Evolutionary conservation across 2,329 filamentous ascomycete genomes (phyloP).

Genomic region (Phoma sp.): DNA sequence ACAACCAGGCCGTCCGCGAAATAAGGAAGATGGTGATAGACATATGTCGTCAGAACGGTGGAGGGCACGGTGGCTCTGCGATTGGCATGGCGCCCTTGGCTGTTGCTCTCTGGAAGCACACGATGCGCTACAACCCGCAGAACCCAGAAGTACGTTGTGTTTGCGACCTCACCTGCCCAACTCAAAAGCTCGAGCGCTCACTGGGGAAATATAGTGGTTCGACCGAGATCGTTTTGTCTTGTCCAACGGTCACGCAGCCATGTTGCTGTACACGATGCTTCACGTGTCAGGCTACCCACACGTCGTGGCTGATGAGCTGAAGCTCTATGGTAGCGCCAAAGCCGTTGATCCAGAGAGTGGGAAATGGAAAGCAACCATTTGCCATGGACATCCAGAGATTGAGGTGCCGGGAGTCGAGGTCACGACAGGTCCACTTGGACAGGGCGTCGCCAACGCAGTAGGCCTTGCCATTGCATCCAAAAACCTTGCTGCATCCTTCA

Average conservation of each 20-base stretch:
- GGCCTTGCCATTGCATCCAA: conserved; percentile 65
- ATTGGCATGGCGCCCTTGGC: conserved; percentile 70
- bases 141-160: too few relatives aligned
- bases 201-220: too few relatives aligned
- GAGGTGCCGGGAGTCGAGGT: conserved; percentile 66
- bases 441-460: conserved; percentile 67
- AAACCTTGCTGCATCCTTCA: conserved; percentile 62
- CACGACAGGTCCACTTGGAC: conserved; percentile 66
- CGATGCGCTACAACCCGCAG: conserved; percentile 66
- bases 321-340: conserved; percentile 60
- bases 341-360: conserved; percentile 57
- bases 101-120: conserved; percentile 67
- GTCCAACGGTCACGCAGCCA: conserved; percentile 65
- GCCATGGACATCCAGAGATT: conserved; percentile 65
- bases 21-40: too few relatives aligned
- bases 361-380: too few relatives aligned
- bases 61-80: conserved; percentile 52
- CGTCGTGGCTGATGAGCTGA: conserved; percentile 66
- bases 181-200: too few relatives aligned
- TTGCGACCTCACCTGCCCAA: too few relatives aligned
- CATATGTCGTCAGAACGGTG: too few relatives aligned
- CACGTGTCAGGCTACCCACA: conserved; percentile 59
- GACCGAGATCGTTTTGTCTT: conserved; percentile 69
- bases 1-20: too few relatives aligned
- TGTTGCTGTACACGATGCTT: conserved; percentile 64